These are phyloP conservation scores for Ilex paraguariensis DNA, from an alignment of 305 asterid genomes.

Conservation along the genomic window DNA sequence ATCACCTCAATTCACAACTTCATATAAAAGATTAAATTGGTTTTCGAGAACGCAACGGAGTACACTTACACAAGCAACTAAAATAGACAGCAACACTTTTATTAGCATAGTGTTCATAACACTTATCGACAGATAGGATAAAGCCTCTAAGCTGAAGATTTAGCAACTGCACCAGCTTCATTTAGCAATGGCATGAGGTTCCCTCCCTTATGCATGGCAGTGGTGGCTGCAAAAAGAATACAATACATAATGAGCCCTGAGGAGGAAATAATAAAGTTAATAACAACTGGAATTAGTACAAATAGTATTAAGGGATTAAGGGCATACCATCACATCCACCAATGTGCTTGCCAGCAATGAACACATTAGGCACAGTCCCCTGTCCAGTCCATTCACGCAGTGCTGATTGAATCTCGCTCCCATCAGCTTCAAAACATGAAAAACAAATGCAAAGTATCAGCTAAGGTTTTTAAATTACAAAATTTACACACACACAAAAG, in stretches of 20 bases:
- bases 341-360: slow-evolving; percentile 75
- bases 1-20: too few species aligned
- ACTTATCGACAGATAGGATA: neutral
- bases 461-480: too few species aligned
- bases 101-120: slow-evolving; percentile 6
- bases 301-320: neutral
- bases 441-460: slow-evolving; percentile 4
- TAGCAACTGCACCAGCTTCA: slow-evolving; percentile 71
- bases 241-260: neutral
- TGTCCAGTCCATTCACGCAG: slow-evolving; percentile 64
- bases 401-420: slow-evolving; percentile 68
- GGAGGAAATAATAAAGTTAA: neutral
- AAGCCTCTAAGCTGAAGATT: slow-evolving; percentile 31
- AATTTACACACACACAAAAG: neutral
- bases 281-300: neutral
- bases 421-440: slow-evolving; percentile 54
- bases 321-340: slow-evolving; percentile 79
- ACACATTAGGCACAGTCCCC: slow-evolving; percentile 78
- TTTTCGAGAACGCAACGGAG: too few species aligned
- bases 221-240: slow-evolving; percentile 54
- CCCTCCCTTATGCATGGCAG: slow-evolving; percentile 50
- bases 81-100: slow-evolving; percentile 4
- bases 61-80: neutral
- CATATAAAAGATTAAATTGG: too few species aligned
- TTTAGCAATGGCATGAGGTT: slow-evolving; percentile 69